Evolutionary conservation across 768 basidiomycete species (phyloP), one percentile per base, ranked within the genome.

Genomic region (Macrolepiota albuminosa): DNA sequence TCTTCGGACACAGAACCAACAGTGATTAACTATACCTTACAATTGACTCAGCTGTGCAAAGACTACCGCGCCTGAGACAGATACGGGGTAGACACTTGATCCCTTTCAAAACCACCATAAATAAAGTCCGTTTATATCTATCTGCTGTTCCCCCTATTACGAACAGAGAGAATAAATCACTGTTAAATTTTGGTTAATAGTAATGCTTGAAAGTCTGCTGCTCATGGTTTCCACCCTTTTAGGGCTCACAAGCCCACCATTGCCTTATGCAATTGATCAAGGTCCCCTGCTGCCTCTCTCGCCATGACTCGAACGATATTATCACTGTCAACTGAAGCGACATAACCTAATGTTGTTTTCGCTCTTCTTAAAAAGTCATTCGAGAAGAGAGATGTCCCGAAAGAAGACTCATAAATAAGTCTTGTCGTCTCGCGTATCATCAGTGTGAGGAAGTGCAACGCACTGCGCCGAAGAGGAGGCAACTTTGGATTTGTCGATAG

Each of bases 391-490:
- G 70, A 61, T 21, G 46, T 63, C 5, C 62, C 63, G n/a, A 54
- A 60, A n/a, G 66, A 57, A 2, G 72, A 70, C 18, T 85, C 81
- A 60, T 88, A 83, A 11, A 78, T 67, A 9, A 80, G 75, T n/a
- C 72, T 72, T 0, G 79, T 84, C 18, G 78, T 76, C 45, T 86
- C 81, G n/a, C 81, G 79, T n/a, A 93, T 70, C 36, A 94, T 75
- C 9, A 87, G 68, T 0, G 85, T 78, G 46, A 96, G 77, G 69
- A 97, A 88, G 65, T 95, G 87, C n/a, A 97, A 68, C 0, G 91
- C 93, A 1, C 92, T 87, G 45, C 96, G 88, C 36, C 95, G 84
- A 4, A 98, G 75, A 1, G 91, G 81, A 1, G 95, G 91, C 51
- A 91, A 79, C 68, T 86, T 91, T 0, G 88, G 62, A 64, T 87